These are phyloP conservation scores for Wallacemonas rigidus DNA, from an alignment of 208 protist species.

Conservation along the genomic window DNA sequence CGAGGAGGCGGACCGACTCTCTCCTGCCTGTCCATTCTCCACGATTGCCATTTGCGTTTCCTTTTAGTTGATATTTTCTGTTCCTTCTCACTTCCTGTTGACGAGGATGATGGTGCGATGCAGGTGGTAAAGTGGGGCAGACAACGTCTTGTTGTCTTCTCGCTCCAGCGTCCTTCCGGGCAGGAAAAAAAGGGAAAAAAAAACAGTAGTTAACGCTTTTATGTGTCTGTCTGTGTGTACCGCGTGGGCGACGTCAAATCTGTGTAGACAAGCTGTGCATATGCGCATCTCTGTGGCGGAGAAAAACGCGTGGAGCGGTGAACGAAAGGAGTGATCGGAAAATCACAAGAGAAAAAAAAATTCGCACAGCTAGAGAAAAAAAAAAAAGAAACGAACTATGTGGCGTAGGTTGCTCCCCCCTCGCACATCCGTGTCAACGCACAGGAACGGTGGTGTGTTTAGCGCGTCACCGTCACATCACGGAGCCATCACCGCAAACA, in stretches of 20 bases:
- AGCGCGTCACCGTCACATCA: neutral
- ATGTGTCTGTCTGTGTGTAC: too few relatives aligned
- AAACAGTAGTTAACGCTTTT: neutral
- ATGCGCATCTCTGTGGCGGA: too few relatives aligned
- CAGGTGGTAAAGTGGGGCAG: too few relatives aligned
- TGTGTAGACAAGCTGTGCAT: too few relatives aligned
- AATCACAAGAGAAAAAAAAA: neutral
- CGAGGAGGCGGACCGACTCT: too few relatives aligned
- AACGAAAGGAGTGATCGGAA: neutral
- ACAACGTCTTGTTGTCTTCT: slow-evolving; percentile 8
- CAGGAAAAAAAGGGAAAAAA: slow-evolving; percentile 12
- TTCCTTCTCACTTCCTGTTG: neutral
- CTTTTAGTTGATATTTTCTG: neutral
- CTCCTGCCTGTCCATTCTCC: too few relatives aligned
- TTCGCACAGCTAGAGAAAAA: slow-evolving; percentile 1
- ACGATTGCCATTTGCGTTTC: too few relatives aligned
- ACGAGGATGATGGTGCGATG: neutral
- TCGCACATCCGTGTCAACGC: too few relatives aligned
- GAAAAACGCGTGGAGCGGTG: neutral
- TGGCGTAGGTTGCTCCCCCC: neutral
- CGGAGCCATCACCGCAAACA: neutral
- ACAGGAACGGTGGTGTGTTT: neutral
- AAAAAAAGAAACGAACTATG: slow-evolving; percentile 8
- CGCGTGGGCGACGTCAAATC: too few relatives aligned
- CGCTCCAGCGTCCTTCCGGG: neutral